A percentile compares a stretch with the other conserved stretches of the same genome.
Evolutionary conservation across 495 filamentous ascomycete genomes (phyloP).

Genomic region (Tuber brumale): DNA sequence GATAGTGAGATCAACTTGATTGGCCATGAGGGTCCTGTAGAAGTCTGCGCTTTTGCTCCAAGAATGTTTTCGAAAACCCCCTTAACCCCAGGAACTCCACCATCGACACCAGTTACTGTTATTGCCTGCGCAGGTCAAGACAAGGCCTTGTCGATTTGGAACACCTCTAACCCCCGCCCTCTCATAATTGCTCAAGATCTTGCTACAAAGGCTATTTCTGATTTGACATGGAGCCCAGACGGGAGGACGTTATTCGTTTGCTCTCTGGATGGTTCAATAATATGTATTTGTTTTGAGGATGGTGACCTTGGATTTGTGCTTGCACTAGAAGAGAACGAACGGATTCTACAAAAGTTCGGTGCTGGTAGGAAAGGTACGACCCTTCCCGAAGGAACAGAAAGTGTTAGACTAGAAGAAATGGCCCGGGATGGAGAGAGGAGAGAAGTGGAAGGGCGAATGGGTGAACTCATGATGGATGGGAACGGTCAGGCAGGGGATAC

Average conservation of each 20-base stretch:
- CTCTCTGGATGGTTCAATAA: conserved; percentile 79
- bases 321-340: conserved; percentile 81
- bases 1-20: conserved; percentile 96
- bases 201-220: conserved; percentile 80
- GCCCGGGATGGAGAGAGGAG: conserved; percentile 85
- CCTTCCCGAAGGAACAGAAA: conserved; percentile 82
- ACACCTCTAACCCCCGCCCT: conserved; percentile 84
- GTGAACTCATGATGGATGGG: conserved; percentile 87
- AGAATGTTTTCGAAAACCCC: conserved; percentile 76
- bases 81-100: conserved; percentile 44
- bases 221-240: conserved; percentile 91
- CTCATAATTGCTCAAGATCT: conserved; percentile 83
- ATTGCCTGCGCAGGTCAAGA: conserved; percentile 96
- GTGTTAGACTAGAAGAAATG: conserved; percentile 76
- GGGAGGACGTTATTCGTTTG: conserved; percentile 79
- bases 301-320: conserved; percentile 68
- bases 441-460: conserved; percentile 90
- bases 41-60: conserved; percentile 95
- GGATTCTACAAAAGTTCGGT: conserved; percentile 84
- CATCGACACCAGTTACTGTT: conserved; percentile 66
- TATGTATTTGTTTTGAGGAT: conserved; percentile 64
- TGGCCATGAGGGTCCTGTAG: conserved; percentile 91
- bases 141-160: conserved; percentile 92
- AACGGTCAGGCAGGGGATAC: conserved; percentile 28
- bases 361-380: conserved; percentile 77